Conservation (phyloP, 169 alveolate species). For the Plasmodium blacklocki region DNA sequence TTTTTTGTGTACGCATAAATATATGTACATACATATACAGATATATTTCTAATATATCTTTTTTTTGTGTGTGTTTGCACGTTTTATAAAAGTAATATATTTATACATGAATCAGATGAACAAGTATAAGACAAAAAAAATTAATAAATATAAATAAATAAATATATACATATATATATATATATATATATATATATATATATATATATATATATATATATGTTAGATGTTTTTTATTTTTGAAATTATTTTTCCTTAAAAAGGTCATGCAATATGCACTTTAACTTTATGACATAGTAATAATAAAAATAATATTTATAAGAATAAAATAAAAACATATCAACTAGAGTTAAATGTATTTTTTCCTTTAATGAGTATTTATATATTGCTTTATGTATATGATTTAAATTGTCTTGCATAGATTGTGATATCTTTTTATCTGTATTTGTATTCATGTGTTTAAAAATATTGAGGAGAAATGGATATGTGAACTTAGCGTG, state of each 20-base stretch:
- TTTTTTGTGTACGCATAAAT: no score
- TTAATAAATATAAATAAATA: not conserved
- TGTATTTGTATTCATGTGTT: not conserved
- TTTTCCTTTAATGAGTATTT: not conserved
- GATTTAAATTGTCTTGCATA: not conserved
- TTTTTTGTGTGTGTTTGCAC: no score
- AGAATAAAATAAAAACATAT: slow-evolving; percentile 10
- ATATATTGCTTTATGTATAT: not conserved
- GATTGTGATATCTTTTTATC: not conserved
- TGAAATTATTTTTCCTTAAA: not conserved
- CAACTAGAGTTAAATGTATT: slow-evolving; percentile 11
- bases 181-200: not conserved
- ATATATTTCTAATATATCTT: no score
- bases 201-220: not conserved
- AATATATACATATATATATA: not conserved
- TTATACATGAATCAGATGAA: no score
- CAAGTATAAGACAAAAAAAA: no score
- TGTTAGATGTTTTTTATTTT: not conserved
- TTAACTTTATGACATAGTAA: slow-evolving; percentile 16
- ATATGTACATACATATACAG: no score
- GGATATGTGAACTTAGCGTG: not conserved
- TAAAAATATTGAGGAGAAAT: not conserved
- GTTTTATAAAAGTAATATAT: no score
- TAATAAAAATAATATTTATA: slow-evolving; percentile 33
- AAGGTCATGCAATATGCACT: not conserved